Evolutionary conservation across 768 basidiomycete genomes (phyloP), one percentile per base, ranked within the genome.

Genomic region (Myochromella boudieri): DNA sequence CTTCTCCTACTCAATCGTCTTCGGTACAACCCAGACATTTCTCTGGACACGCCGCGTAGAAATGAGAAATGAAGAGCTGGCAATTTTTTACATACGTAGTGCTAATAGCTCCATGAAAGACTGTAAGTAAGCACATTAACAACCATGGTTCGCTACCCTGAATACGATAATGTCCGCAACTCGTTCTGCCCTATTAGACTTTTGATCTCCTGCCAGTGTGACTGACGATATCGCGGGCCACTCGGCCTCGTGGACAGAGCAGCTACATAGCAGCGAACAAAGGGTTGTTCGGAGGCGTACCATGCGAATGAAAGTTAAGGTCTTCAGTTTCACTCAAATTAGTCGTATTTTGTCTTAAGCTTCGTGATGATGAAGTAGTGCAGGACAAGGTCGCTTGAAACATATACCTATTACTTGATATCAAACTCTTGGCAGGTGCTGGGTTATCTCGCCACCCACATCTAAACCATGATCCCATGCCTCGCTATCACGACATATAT

Each of bases 151-250:
- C 17, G n/a, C 31, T 34, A 33, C 43, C 43, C 43, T 44, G 32
- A 25, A 44, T 44, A 3, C 43, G 11, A 27, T 10, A 24, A 43
- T 14, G 36, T 25, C 5, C 27, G 12, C 32, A 44, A 25, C 22
- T 25, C 24, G 17, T 36, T 15, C 4, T 14, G 2, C 27, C 10
- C 12, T 18, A 24, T 27, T 44, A 36, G 33, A 17, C 33, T 44
- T 36, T 36, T 25, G 43, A 44, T 44, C 12, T 10, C 43, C 32
- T 44, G n/a, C n/a, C n/a, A n/a, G n/a, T n/a, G n/a, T 18, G 25
- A 21, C 22, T 22, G 34, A 33, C 25, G 21, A 44, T 9, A n/a
- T 15, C 21, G 9, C 40, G 28, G 25, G 15, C 9, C 6, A 6
- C 5, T 22, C 29, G 42, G 21, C 20, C 11, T 31, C 6, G n/a